Percentiles rank a stretch among this genome's conserved stretches.
Evolutionary conservation across 2,329 filamentous ascomycete species (phyloP).

Genomic region (Trichoderma gracile): DNA sequence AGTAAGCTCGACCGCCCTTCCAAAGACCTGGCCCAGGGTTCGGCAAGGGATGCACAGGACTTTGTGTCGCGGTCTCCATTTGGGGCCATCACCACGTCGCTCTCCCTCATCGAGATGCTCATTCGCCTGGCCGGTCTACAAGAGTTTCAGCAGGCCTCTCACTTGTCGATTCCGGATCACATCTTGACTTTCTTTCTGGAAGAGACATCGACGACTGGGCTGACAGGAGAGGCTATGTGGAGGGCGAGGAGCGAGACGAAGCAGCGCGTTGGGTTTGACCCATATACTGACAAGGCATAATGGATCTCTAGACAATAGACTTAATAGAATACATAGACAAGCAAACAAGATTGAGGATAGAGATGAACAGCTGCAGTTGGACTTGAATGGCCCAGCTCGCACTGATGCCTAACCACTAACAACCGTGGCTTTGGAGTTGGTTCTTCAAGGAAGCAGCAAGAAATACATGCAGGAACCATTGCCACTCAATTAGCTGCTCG

Average conservation of each 20-base stretch:
- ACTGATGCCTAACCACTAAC: too few relatives aligned
- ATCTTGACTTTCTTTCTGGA: constrained; percentile 84
- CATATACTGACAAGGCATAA: constrained; percentile 49
- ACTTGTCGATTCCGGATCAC: constrained; percentile 87
- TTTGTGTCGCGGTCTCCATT: constrained; percentile 49
- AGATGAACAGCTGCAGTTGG: background rate
- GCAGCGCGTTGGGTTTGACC: constrained; percentile 56
- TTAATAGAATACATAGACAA: background rate
- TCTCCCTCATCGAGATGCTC: constrained; percentile 83
- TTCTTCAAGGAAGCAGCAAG: too few relatives aligned
- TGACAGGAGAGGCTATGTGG: constrained; percentile 49
- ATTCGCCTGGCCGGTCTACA: constrained; percentile 83
- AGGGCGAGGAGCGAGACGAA: constrained; percentile 49
- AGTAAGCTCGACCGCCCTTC: background rate
- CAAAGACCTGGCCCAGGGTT: background rate
- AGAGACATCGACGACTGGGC: constrained; percentile 55
- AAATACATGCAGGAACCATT: background rate
- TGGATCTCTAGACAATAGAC: background rate
- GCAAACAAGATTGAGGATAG: background rate
- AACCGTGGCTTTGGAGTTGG: too few relatives aligned
- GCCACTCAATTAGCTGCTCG: background rate
- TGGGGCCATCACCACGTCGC: constrained; percentile 54
- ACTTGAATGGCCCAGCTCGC: background rate
- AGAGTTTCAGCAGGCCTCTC: constrained; percentile 86
- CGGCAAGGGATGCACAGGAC: constrained; percentile 31